Evolutionary conservation across 108 stramenopile genomes (phyloP).

Genomic region (Chaetoceros muelleri): DNA sequence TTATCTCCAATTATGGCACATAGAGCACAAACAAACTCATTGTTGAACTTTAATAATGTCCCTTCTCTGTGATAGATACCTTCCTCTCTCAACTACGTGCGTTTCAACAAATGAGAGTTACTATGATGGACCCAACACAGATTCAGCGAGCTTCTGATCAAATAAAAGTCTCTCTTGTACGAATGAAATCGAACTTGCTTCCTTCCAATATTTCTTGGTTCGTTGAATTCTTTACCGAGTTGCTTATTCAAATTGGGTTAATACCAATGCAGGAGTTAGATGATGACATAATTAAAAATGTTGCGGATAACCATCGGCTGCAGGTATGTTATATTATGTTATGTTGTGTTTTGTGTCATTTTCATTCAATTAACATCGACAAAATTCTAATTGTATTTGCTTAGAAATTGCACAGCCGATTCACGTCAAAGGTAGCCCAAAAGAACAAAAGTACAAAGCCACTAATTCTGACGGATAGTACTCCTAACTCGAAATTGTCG

Average conservation of each 20-base stretch:
- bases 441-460: constrained; percentile 36
- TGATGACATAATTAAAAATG: constrained; percentile 46
- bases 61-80: constrained; percentile 20
- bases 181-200: constrained; percentile 30
- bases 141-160: constrained; percentile 22
- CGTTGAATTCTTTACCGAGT: constrained; percentile 59
- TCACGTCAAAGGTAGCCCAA: constrained; percentile 37
- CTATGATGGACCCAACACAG: constrained; percentile 32
- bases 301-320: constrained; percentile 51
- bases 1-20: not conserved
- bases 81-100: constrained; percentile 64
- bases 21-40: not conserved
- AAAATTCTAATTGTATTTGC: not conserved
- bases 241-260: constrained; percentile 67
- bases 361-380: not conserved
- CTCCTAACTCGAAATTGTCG: not conserved
- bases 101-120: constrained; percentile 53
- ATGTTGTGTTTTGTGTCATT: not conserved
- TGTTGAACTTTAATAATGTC: no score
- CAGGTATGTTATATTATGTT: constrained; percentile 19
- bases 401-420: constrained; percentile 64
- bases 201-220: constrained; percentile 60
- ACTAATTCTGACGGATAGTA: constrained; percentile 23
- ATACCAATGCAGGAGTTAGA: constrained; percentile 70
- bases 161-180: constrained; percentile 30